These are phyloP conservation scores for Centaurea solstitialis DNA, from an alignment of 129 eudicot genomes.

Conservation along the genomic window DNA sequence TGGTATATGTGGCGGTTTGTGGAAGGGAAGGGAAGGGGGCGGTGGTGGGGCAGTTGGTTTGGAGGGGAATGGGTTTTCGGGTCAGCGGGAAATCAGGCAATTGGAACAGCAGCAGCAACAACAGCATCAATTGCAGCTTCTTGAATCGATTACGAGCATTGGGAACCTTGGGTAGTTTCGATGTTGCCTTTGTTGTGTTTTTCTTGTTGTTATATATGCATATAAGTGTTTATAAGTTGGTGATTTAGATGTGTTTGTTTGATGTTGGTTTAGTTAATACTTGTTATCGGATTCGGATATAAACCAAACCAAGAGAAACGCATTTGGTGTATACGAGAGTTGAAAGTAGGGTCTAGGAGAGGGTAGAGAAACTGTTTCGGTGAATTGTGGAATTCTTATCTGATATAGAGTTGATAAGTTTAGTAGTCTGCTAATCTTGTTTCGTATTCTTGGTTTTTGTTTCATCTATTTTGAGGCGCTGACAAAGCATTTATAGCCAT, in stretches of 20 bases:
- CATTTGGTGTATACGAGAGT: too few species aligned
- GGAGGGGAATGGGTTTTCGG: slow-evolving; percentile 33
- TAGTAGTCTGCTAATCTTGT: background rate
- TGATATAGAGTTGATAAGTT: background rate
- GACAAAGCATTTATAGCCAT: too few species aligned
- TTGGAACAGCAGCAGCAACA: slow-evolving; percentile 29
- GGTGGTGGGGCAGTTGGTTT: too few species aligned
- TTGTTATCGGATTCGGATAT: background rate
- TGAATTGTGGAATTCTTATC: background rate
- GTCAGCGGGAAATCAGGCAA: slow-evolving; percentile 49
- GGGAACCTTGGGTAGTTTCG: slow-evolving; percentile 67
- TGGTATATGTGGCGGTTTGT: slow-evolving; percentile 98
- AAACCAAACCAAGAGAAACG: background rate
- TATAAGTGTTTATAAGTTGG: background rate
- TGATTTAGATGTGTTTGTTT: background rate
- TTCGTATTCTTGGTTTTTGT: background rate
- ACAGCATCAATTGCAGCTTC: slow-evolving; percentile 71
- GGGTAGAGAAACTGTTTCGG: too few species aligned
- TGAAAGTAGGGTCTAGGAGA: too few species aligned
- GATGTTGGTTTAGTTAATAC: background rate
- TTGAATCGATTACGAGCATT: slow-evolving; percentile 81
- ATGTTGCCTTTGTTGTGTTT: slow-evolving; percentile 19
- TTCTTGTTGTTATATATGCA: background rate
- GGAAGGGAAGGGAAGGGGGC: slow-evolving; percentile 87
- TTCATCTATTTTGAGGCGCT: background rate